Base-by-base conservation (phyloP, 2,329 filamentous ascomycete genomes). In the Xylariaceae sp. region DNA sequence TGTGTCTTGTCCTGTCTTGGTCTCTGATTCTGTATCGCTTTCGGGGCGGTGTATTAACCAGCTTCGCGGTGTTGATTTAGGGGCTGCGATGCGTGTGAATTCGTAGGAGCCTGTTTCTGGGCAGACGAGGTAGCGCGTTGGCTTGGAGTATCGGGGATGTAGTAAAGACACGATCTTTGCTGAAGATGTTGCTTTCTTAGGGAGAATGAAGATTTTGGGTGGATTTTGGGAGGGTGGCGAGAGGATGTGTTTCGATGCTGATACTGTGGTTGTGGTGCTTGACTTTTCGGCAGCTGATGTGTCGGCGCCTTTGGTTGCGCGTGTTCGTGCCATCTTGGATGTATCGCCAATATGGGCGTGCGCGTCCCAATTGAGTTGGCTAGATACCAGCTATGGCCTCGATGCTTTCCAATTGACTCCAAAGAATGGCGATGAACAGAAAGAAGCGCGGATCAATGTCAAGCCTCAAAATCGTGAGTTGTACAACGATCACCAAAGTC, bases 61-160 rank as follows among this genome's bases (percentile, higher is more conserved):
- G 62, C 84, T 87, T 48, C 79, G 74, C 2, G 83, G 83, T 1
- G 70, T 73, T 5, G 75, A 70, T 48, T 75, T 78, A 10, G 81
- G 78, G 0, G 77, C 74, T 2, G 76, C 68, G 55, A 86, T 74
- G 60, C 72, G 78, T 34, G 77, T 86, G 64, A 88, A 84, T 62
- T 88, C 85, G 71, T 83, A 84, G 54, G 87, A 76, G 50, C 83
- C 84, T 1, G 75, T 77, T 46, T 81, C 69, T 2, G 83, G 82
- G 58, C 84, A 87, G 31, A 83, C 74, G 13, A 88, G 73, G 64
- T 85, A 88, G 60, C 83, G 77, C 6, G 79, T 75, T 3, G 81
- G 77, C 31, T 73, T 76, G 16, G 68, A 68, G 59, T 77, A 77
- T 61, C 82, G 76, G 4, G 84, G 83, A 58, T 87, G 78, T 17